Conservation (phyloP, 2,329 filamentous ascomycete species). For the Didymella sp. region DNA sequence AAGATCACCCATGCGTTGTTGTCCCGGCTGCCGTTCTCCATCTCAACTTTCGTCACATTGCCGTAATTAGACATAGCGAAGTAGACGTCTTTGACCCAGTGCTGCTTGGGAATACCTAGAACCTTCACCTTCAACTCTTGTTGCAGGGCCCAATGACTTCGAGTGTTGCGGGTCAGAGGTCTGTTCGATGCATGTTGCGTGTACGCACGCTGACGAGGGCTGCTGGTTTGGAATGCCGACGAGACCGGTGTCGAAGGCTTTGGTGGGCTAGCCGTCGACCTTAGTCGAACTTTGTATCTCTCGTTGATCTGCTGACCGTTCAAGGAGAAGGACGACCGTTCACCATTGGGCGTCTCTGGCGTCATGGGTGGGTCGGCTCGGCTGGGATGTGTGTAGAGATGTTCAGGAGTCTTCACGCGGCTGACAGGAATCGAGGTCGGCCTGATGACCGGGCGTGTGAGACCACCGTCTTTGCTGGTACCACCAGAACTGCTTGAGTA, state of each 20-base stretch:
- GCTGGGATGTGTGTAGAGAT: neutral
- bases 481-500: slow-evolving; percentile 28
- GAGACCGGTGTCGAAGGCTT: neutral
- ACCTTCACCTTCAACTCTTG: slow-evolving; percentile 38
- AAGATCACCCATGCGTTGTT: slow-evolving; percentile 34
- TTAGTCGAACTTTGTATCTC: slow-evolving; percentile 19
- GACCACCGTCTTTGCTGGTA: slow-evolving; percentile 13
- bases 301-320: slow-evolving; percentile 27
- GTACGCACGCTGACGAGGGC: neutral
- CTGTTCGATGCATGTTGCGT: slow-evolving; percentile 2
- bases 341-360: slow-evolving; percentile 8
- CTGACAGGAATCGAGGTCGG: neutral
- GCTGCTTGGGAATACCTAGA: slow-evolving; percentile 22
- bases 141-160: slow-evolving; percentile 23
- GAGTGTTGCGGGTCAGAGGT: slow-evolving; percentile 4
- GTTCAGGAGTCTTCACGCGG: slow-evolving; percentile 9
- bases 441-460: slow-evolving; percentile 15
- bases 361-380: neutral
- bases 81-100: slow-evolving; percentile 34
- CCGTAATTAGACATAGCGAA: slow-evolving; percentile 34
- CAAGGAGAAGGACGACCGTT: slow-evolving; percentile 17
- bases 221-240: neutral
- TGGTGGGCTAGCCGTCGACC: neutral
- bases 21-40: slow-evolving; percentile 19
- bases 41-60: slow-evolving; percentile 40